phyloP scores from a whole-genome alignment of 1,139 yeast genomes.

The Arxiozyma bovina region DNA sequence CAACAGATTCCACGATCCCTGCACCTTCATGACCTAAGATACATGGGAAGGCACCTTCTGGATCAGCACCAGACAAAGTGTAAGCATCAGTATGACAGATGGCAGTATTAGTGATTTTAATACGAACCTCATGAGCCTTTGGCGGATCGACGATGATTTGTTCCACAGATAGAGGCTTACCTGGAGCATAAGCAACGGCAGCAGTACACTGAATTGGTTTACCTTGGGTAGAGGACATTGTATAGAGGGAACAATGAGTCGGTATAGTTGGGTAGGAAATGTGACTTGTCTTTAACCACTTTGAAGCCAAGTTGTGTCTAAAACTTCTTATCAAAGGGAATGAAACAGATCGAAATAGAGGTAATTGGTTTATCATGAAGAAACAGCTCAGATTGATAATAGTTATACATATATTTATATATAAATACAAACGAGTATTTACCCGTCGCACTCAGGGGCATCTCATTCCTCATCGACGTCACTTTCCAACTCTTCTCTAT shows the following conservation, averaged over 20 bases:
- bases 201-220: conserved; percentile 84
- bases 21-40: conserved; percentile 96
- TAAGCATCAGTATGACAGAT: conserved; percentile 98
- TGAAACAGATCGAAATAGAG: too few relatives aligned
- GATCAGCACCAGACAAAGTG: conserved; percentile 88
- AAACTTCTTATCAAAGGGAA: too few relatives aligned
- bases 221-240: conserved; percentile 27
- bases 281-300: too few relatives aligned
- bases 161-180: conserved; percentile 75
- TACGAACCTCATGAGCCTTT: conserved; percentile 93
- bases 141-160: conserved; percentile 89
- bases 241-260: not conserved
- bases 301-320: too few relatives aligned
- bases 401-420: too few relatives aligned
- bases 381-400: too few relatives aligned
- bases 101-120: conserved; percentile 79
- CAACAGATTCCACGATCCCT: conserved; percentile 85
- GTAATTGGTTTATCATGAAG: too few relatives aligned
- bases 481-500: too few relatives aligned
- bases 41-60: conserved; percentile 93
- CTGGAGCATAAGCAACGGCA: conserved; percentile 97
- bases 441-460: too few relatives aligned
- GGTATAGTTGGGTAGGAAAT: too few relatives aligned
- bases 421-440: too few relatives aligned
- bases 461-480: too few relatives aligned